phyloP scores from a whole-genome alignment of 208 protist species.

The Trypanosoma platydactyli region DNA sequence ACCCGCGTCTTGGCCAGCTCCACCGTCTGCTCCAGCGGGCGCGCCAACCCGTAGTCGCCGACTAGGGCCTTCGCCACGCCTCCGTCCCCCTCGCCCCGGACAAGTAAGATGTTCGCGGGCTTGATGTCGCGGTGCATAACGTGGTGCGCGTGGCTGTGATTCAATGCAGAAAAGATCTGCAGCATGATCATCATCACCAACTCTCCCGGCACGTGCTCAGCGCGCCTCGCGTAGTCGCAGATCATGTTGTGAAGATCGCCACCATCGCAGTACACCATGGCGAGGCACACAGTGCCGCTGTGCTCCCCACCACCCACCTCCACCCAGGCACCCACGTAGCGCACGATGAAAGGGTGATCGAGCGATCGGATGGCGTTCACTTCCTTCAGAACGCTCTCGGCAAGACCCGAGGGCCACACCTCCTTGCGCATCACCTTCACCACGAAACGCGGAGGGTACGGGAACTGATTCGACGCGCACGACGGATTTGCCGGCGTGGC shows the following conservation, averaged over 20 bases:
- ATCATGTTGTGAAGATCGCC: conserved; percentile 81
- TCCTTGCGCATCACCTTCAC: conserved; percentile 76
- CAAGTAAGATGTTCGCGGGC: conserved; percentile 87
- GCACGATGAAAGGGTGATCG: conserved; percentile 71
- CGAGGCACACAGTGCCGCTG: conserved; percentile 71
- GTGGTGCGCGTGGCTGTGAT: conserved; percentile 81
- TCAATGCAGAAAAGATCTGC: conserved; percentile 82
- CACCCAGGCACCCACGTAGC: conserved; percentile 77
- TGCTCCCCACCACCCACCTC: conserved; percentile 45
- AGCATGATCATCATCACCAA: conserved; percentile 72
- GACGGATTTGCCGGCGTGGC: conserved; percentile 23
- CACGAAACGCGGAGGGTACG: conserved; percentile 44
- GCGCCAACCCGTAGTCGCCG: conserved; percentile 90
- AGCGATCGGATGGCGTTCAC: conserved; percentile 54
- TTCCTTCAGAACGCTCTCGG: conserved; percentile 49
- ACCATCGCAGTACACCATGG: conserved; percentile 82
- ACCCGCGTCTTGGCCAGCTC: conserved; percentile 78
- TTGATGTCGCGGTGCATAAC: conserved; percentile 93
- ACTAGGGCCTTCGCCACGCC: conserved; percentile 46
- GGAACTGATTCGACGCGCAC: conserved; percentile 32
- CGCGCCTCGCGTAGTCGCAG: conserved; percentile 18
- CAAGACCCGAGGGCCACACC: conserved; percentile 34
- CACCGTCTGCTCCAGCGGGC: conserved; percentile 59
- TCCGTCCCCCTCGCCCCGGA: conserved; percentile 12
- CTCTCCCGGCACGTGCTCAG: conserved; percentile 36